Percentiles rank a stretch among this genome's conserved stretches.
Evolutionary conservation across 2,329 filamentous ascomycete genomes (phyloP).

Genomic region (Nothopassalora personata): DNA sequence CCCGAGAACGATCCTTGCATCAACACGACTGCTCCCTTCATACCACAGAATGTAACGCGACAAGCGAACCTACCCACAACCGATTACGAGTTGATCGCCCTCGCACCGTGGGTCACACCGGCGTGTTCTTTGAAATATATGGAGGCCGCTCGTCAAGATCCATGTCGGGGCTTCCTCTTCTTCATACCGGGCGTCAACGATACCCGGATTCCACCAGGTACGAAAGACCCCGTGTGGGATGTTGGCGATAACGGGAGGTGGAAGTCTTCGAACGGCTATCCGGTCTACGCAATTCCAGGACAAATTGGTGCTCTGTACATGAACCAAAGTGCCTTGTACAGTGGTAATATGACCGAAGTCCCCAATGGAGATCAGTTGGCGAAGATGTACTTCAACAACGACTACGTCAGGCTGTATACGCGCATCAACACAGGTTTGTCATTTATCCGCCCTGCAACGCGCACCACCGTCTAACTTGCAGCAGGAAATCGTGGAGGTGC

Average conservation of each 20-base stretch:
- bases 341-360: constrained; percentile 60
- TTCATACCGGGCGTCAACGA: constrained; percentile 44
- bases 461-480: background rate
- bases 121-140: constrained; percentile 72
- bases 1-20: constrained; percentile 54
- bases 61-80: constrained; percentile 58
- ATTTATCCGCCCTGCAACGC: too few species aligned
- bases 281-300: constrained; percentile 76
- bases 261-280: constrained; percentile 65
- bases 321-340: constrained; percentile 67
- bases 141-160: constrained; percentile 54
- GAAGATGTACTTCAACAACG: constrained; percentile 35
- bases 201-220: constrained; percentile 58
- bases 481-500: constrained; percentile 22
- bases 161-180: constrained; percentile 52
- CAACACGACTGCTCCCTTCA: constrained; percentile 56
- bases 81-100: constrained; percentile 69
- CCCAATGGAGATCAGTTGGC: constrained; percentile 38
- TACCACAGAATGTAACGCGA: constrained; percentile 71
- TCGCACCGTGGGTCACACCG: constrained; percentile 78
- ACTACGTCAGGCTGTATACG: constrained; percentile 49
- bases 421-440: constrained; percentile 43
- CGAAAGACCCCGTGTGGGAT: constrained; percentile 62
- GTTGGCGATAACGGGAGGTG: constrained; percentile 65
- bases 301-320: constrained; percentile 63